Conservation (phyloP, 768 basidiomycete genomes). For the Mrakia blollopis region DNA sequence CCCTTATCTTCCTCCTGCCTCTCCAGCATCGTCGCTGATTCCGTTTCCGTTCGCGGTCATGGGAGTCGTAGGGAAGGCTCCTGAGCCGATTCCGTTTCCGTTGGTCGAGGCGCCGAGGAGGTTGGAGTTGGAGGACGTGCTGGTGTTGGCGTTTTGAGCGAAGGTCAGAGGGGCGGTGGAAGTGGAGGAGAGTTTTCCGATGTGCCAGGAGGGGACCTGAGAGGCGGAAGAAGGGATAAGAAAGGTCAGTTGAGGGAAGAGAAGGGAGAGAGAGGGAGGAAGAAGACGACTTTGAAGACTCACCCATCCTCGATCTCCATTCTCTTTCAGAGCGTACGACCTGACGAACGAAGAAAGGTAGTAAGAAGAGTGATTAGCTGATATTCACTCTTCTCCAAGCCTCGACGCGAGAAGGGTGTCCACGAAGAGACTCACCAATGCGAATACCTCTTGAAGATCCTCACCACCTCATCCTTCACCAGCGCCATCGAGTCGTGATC, state of each 20-base stretch:
- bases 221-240: too few relatives aligned
- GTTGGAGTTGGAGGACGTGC: conserved; percentile 20
- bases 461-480: conserved; percentile 76
- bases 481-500: conserved; percentile 88
- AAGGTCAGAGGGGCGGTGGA: conserved; percentile 52
- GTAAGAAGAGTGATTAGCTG: not conserved
- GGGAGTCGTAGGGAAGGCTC: not conserved
- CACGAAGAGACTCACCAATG: conserved; percentile 58
- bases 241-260: not conserved
- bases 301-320: conserved; percentile 18
- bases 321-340: conserved; percentile 13
- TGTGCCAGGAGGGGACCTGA: conserved; percentile 25
- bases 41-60: conserved; percentile 8
- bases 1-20: not conserved
- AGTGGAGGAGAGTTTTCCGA: conserved; percentile 32
- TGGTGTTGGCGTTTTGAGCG: conserved; percentile 32
- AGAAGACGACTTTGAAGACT: conserved; percentile 3
- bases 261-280: not conserved
- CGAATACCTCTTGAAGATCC: conserved; percentile 96
- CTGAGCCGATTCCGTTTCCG: too few relatives aligned
- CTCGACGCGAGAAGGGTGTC: not conserved
- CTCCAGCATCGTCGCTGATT: not conserved
- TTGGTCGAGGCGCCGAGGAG: not conserved
- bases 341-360: not conserved
- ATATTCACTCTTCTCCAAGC: not conserved